Evolutionary conservation across 441 rosid species (phyloP).

Genomic region (Mallotus repandus): DNA sequence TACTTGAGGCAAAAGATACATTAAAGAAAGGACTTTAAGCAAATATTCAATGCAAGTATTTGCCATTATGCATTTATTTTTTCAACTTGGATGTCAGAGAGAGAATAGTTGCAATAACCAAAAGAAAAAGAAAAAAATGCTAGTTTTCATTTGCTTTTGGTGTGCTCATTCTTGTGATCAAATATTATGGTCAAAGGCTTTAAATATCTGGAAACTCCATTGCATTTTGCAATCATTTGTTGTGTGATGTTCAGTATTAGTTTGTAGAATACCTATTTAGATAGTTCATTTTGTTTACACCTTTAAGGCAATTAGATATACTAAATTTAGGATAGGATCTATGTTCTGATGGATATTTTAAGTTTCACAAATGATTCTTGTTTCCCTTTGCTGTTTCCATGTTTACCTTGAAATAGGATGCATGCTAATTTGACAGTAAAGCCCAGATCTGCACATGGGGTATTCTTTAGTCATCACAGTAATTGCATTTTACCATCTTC

Average conservation of each 20-base stretch:
- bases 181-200: background rate
- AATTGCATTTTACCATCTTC: background rate
- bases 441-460: background rate
- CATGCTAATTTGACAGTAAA: slow-evolving; percentile 4
- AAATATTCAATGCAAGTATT: background rate
- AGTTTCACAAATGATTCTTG: background rate
- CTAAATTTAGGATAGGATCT: background rate
- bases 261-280: background rate
- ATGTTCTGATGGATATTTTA: background rate
- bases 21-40: background rate
- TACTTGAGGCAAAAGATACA: background rate
- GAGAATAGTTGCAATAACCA: background rate
- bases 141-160: background rate
- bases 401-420: background rate
- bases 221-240: background rate
- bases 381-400: background rate
- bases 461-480: background rate
- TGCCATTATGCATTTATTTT: background rate
- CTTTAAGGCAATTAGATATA: background rate
- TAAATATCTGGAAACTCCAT: background rate
- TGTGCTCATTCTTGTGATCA: background rate
- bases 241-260: background rate
- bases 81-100: background rate
- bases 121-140: background rate
- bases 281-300: background rate